Evolutionary conservation across 2,329 filamentous ascomycete genomes (phyloP).

Genomic region (Beauveria australis): DNA sequence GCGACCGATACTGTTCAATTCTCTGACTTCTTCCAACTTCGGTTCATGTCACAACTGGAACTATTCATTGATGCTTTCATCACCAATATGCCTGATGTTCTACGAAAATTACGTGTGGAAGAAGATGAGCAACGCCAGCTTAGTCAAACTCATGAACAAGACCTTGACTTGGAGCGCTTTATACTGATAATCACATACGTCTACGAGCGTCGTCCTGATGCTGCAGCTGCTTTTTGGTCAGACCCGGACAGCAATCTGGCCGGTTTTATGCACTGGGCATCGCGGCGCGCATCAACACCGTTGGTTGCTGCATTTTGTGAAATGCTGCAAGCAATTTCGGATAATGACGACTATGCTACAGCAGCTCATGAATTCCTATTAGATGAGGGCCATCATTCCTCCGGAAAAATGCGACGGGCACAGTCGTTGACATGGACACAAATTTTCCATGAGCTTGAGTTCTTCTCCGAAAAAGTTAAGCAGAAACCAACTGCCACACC

Average conservation of each 20-base stretch:
- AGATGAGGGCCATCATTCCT: slow-evolving; percentile 68
- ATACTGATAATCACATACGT: slow-evolving; percentile 86
- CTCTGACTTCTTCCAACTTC: slow-evolving; percentile 60
- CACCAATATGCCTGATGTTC: slow-evolving; percentile 86
- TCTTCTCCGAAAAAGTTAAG: slow-evolving; percentile 71
- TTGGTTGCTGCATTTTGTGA: slow-evolving; percentile 94
- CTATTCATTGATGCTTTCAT: slow-evolving; percentile 87
- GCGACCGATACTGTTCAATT: slow-evolving; percentile 60
- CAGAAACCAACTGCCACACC: slow-evolving; percentile 52
- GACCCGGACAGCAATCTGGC: slow-evolving; percentile 89
- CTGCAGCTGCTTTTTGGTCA: slow-evolving; percentile 82
- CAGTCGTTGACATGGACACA: slow-evolving; percentile 87
- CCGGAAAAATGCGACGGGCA: slow-evolving; percentile 71
- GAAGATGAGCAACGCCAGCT: slow-evolving; percentile 80
- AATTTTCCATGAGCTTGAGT: slow-evolving; percentile 82
- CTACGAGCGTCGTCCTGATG: slow-evolving; percentile 77
- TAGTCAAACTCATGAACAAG: slow-evolving; percentile 56
- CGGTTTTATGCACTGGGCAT: slow-evolving; percentile 96
- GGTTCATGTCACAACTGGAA: slow-evolving; percentile 75
- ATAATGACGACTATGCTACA: slow-evolving; percentile 72
- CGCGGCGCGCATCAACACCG: slow-evolving; percentile 88
- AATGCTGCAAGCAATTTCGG: slow-evolving; percentile 82
- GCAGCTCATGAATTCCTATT: slow-evolving; percentile 82
- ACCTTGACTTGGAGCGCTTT: slow-evolving; percentile 77
- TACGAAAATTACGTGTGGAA: slow-evolving; percentile 76